phyloP scores from a whole-genome alignment of 2,329 filamentous ascomycete genomes.

The Lasiodiplodia theobromae region DNA sequence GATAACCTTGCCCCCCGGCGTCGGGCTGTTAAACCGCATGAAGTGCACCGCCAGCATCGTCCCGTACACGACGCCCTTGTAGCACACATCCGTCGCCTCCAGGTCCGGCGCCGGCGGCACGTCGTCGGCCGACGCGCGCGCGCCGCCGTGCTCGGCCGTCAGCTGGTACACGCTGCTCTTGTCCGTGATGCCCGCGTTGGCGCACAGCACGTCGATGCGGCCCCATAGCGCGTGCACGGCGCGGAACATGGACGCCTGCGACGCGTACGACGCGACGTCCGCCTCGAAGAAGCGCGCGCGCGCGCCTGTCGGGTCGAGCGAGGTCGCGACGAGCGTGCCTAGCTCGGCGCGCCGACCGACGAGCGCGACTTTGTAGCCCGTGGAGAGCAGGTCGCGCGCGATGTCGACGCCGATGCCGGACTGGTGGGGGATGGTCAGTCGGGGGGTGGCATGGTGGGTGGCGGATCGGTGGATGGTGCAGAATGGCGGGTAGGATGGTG shows the following conservation, averaged over 20 bases:
- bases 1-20: slow-evolving; percentile 54
- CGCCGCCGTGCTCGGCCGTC: slow-evolving; percentile 35
- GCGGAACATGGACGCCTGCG: slow-evolving; percentile 53
- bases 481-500: no score
- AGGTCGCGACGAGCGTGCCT: slow-evolving; percentile 38
- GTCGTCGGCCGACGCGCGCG: slow-evolving; percentile 33
- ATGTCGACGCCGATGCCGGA: slow-evolving; percentile 58
- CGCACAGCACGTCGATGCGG: slow-evolving; percentile 57
- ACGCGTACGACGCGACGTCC: slow-evolving; percentile 56
- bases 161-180: slow-evolving; percentile 54
- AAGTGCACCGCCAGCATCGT: slow-evolving; percentile 60
- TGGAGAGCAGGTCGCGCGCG: slow-evolving; percentile 44
- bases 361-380: slow-evolving; percentile 49
- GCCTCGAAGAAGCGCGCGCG: slow-evolving; percentile 50
- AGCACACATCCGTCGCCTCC: slow-evolving; percentile 57
- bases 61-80: slow-evolving; percentile 60
- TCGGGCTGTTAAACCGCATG: slow-evolving; percentile 57
- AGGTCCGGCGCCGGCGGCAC: slow-evolving; percentile 56
- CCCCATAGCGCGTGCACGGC: slow-evolving; percentile 53
- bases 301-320: slow-evolving; percentile 29
- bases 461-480: no score
- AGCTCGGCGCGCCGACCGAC: slow-evolving; percentile 51
- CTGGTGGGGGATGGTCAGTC: slow-evolving; percentile 38
- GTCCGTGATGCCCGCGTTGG: slow-evolving; percentile 60
- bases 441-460: neutral